A percentile compares a stretch with the other conserved stretches of the same genome.
Evolutionary conservation across 305 asterid species (phyloP).

Genomic region (Rubia occidens): DNA sequence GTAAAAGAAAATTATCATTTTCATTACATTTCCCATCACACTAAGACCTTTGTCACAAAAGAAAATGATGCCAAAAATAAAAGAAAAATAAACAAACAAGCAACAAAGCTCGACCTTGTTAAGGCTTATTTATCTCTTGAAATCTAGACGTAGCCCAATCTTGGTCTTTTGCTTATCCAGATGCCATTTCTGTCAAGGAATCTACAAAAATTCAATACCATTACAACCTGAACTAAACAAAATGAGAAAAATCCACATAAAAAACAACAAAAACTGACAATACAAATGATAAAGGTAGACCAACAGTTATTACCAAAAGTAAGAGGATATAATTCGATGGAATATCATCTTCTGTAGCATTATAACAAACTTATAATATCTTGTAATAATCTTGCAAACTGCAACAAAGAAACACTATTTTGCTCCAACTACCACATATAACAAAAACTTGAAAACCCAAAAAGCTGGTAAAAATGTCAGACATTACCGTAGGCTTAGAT

Average conservation of each 20-base stretch:
- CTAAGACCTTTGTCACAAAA: no score
- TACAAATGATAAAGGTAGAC: not conserved
- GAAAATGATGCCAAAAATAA: slow-evolving; percentile 19
- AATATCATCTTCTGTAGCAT: slow-evolving; percentile 75
- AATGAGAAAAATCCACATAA: slow-evolving; percentile 4
- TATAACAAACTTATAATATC: slow-evolving; percentile 69
- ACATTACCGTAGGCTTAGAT: slow-evolving; percentile 56
- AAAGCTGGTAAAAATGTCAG: not conserved
- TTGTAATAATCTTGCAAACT: slow-evolving; percentile 80
- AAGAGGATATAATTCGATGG: slow-evolving; percentile 79
- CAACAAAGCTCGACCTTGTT: slow-evolving; percentile 10
- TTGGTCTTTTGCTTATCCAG: slow-evolving; percentile 75
- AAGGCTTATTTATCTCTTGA: slow-evolving; percentile 85
- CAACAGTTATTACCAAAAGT: slow-evolving; percentile 49
- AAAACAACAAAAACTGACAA: not conserved
- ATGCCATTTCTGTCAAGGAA: slow-evolving; percentile 68
- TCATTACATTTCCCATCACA: no score
- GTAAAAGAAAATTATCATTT: no score
- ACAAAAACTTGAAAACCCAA: not conserved
- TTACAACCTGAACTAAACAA: not conserved
- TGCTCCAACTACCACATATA: not conserved
- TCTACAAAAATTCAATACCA: not conserved
- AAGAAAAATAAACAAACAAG: not conserved
- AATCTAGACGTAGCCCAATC: slow-evolving; percentile 55
- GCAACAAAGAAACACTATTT: slow-evolving; percentile 10